These are phyloP conservation scores for Protea cynaroides DNA, from an alignment of 164 flowering plant species.

Conservation along the genomic window DNA sequence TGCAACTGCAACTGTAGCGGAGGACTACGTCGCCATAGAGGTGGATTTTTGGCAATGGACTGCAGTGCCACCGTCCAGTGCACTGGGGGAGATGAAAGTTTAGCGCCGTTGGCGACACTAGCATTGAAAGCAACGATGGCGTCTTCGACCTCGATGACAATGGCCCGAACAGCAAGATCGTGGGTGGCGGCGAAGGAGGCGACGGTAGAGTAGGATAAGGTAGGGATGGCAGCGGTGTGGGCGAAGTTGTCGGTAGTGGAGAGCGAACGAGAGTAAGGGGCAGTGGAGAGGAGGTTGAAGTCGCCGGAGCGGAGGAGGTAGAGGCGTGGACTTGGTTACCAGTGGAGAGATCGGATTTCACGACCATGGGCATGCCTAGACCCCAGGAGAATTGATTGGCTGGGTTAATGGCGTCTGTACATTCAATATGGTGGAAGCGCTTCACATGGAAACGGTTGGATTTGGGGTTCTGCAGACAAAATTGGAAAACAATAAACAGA, in stretches of 20 bases:
- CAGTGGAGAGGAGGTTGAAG: slow-evolving; percentile 65
- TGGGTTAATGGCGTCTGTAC: slow-evolving; percentile 63
- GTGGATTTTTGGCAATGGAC: slow-evolving; percentile 39
- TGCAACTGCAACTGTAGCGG: too few relatives aligned
- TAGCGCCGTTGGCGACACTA: slow-evolving; percentile 52
- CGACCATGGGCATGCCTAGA: slow-evolving; percentile 64
- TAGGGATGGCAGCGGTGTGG: slow-evolving; percentile 48
- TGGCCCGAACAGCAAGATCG: slow-evolving; percentile 69
- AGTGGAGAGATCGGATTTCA: slow-evolving; percentile 84
- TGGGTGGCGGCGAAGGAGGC: slow-evolving; percentile 47
- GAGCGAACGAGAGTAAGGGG: slow-evolving; percentile 72
- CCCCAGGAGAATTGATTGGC: slow-evolving; percentile 75
- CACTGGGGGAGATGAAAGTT: slow-evolving; percentile 31
- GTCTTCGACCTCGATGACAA: slow-evolving; percentile 57
- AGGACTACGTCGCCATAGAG: slow-evolving; percentile 73
- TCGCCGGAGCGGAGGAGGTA: slow-evolving; percentile 64
- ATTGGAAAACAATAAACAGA: slow-evolving; percentile 38
- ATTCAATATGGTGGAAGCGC: slow-evolving; percentile 84
- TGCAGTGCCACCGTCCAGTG: slow-evolving; percentile 18
- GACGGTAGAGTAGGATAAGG: slow-evolving; percentile 36
- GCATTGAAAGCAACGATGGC: slow-evolving; percentile 40
- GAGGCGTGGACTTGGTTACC: slow-evolving; percentile 72
- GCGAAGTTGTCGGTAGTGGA: slow-evolving; percentile 20
- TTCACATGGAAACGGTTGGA: slow-evolving; percentile 60
- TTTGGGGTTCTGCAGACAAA: slow-evolving; percentile 63